A percentile compares a stretch with the other conserved stretches of the same genome.
These are phyloP conservation scores for Clarkia xantiana DNA, from an alignment of 345 rosid species.

Conservation along the genomic window DNA sequence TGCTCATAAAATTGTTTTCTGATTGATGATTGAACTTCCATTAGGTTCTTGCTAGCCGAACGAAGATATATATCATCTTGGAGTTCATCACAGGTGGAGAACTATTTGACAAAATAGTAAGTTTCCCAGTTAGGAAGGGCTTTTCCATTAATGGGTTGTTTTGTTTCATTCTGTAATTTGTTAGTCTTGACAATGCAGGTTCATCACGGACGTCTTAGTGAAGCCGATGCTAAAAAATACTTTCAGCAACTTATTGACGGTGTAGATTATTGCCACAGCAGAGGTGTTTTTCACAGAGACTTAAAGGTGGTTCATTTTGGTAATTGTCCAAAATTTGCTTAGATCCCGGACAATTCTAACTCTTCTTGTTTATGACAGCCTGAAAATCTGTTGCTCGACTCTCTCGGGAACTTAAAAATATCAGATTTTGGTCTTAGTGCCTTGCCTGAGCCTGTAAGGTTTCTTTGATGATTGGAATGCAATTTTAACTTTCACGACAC, in stretches of 20 bases:
- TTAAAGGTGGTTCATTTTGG: slow-evolving; percentile 42
- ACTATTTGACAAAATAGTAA: slow-evolving; percentile 65
- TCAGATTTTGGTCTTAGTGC: slow-evolving; percentile 98
- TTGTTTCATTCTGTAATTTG: not conserved
- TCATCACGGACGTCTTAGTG: slow-evolving; percentile 76
- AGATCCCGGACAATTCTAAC: slow-evolving; percentile 8
- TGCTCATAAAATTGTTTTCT: not conserved
- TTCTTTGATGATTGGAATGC: too few species aligned
- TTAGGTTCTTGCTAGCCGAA: slow-evolving; percentile 85
- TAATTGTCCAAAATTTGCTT: not conserved
- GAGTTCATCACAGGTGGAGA: slow-evolving; percentile 98
- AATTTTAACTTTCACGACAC: not conserved
- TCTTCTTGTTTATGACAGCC: slow-evolving; percentile 38
- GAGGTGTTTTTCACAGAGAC: slow-evolving; percentile 93
- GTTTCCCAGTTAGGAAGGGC: not conserved
- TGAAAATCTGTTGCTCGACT: slow-evolving; percentile 87
- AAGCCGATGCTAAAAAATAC: slow-evolving; percentile 74
- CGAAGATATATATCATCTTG: slow-evolving; percentile 83
- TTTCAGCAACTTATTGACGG: slow-evolving; percentile 97
- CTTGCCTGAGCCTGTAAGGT: slow-evolving; percentile 61
- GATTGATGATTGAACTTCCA: not conserved
- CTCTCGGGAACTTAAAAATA: slow-evolving; percentile 77
- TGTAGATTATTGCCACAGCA: slow-evolving; percentile 85
- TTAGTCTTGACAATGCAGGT: slow-evolving; percentile 25
- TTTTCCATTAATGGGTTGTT: not conserved